Conservation (phyloP, 78 protist species). For the Chrysochromulina parva region DNA sequence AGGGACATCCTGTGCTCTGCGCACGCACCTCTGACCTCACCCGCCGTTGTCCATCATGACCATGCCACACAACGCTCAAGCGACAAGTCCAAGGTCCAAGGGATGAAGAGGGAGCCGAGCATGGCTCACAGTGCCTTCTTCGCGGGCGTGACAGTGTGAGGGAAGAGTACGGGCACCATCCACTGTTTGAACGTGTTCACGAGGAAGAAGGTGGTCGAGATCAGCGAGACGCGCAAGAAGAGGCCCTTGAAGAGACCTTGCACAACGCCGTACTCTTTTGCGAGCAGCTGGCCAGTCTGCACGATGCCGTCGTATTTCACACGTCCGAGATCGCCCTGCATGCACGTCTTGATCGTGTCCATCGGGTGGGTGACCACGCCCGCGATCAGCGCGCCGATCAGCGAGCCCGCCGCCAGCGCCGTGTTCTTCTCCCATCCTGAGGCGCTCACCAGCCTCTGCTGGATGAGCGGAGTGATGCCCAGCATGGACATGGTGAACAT, state of each 20-base stretch:
- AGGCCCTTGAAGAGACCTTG: slow-evolving; percentile 9
- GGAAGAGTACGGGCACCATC: background rate
- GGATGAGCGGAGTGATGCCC: background rate
- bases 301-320: background rate
- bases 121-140: too few species aligned
- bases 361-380: slow-evolving; percentile 3
- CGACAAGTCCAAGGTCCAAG: too few species aligned
- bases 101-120: too few species aligned
- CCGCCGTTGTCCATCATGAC: too few species aligned
- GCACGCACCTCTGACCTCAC: too few species aligned
- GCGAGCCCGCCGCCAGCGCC: background rate
- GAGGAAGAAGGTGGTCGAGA: slow-evolving; percentile 22
- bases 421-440: background rate
- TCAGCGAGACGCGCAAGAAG: background rate
- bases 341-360: slow-evolving; percentile 34
- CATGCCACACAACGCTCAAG: too few species aligned
- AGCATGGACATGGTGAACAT: slow-evolving; percentile 23
- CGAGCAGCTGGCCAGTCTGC: background rate
- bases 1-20: too few species aligned
- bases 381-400: background rate
- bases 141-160: background rate
- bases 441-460: background rate
- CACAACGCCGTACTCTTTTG: background rate
- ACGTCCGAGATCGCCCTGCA: slow-evolving; percentile 9
- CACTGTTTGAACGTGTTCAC: slow-evolving; percentile 20